Evolutionary conservation across 2,329 filamentous ascomycete genomes (phyloP).

Genomic region (Alternaria novae-zelandiae): DNA sequence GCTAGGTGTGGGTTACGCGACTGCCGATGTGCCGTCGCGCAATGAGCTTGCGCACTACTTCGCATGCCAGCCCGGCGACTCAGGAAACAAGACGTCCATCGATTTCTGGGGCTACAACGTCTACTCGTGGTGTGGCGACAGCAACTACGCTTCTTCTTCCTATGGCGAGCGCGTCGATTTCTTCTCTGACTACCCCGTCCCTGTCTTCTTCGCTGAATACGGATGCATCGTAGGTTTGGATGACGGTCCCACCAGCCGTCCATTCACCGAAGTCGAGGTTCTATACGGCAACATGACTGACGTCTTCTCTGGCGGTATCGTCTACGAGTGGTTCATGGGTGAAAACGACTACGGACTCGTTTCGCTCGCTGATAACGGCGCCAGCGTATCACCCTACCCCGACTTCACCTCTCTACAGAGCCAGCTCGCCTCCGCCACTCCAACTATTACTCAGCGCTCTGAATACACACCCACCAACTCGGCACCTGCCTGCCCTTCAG

Average conservation of each 20-base stretch:
- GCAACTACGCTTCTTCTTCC: conserved; percentile 74
- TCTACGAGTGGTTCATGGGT: conserved; percentile 98
- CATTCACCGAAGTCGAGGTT: conserved; percentile 82
- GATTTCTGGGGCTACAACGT: conserved; percentile 99
- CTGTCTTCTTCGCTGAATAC: conserved; percentile 98
- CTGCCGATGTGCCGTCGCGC: conserved; percentile 89
- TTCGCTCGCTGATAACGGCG: conserved; percentile 60
- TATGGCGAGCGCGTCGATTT: conserved; percentile 83
- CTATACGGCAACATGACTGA: conserved; percentile 85
- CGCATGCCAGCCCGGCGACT: conserved; percentile 72
- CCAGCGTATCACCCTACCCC: conserved; percentile 66
- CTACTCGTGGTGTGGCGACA: conserved; percentile 97
- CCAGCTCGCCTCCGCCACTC: conserved; percentile 70
- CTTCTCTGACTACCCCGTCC: conserved; percentile 87
- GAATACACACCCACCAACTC: conserved; percentile 76
- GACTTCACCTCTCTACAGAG: conserved; percentile 77
- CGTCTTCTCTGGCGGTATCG: conserved; percentile 93
- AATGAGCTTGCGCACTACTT: conserved; percentile 87
- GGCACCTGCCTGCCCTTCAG: conserved; percentile 72
- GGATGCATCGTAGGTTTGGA: conserved; percentile 74
- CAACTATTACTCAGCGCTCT: conserved; percentile 67
- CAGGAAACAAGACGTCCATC: conserved; percentile 64
- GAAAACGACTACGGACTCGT: conserved; percentile 88
- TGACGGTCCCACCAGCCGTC: conserved; percentile 63
- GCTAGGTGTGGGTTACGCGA: conserved; percentile 92